Evolutionary conservation across 352 stramenopile genomes (phyloP), one percentile per base, ranked within the genome.

Genomic region (Phytophthora agathidicida): DNA sequence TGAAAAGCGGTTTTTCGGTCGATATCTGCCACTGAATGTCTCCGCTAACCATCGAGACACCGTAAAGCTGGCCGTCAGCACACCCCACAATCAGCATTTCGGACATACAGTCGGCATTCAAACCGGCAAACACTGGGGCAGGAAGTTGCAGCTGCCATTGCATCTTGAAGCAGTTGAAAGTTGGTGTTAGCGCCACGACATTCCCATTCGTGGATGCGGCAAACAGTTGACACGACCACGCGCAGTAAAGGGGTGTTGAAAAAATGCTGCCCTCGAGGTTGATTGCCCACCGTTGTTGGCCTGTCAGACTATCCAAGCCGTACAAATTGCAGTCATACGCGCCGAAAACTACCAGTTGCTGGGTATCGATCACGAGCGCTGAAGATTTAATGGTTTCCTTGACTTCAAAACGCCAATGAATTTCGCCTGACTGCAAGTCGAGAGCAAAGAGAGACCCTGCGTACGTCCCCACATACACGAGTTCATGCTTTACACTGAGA

Each of bases 1-100:
- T 84, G 48, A 89, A 88, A 41, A 89, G 73, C 6, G 80, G 75
- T 27, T 86, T 85, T 0, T 67, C 35, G 0, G 80, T 88, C 26
- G 54, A 6, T 9, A 80, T 3, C 22, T 58, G 46, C 80, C 80
- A 90, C 7, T 31, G 43, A 13, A 64, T 55, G 0, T 19, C 38
- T 1, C 80, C 80, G n/a, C 30, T 37, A 5, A 14, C 16, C n/a
- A 61, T 49, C 4, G 43, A 36, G 1, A 87, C 13, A 2, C 65
- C 75, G 37, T 87, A 88, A 19, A 90, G 19, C 1, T 56, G 22
- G 3, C 75, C 68, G 32, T 90, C 69, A 1, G 75, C 77, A 41
- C 80, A 90, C 7, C 73, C 77, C 1, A 84, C 68, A 10, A 83
- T 2, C 26, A 86, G 31, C 9, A 71, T 51, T 5, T 65, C 36